Evolutionary conservation across 2,329 filamentous ascomycete genomes (phyloP).

Genomic region (Colletotrichum horii): DNA sequence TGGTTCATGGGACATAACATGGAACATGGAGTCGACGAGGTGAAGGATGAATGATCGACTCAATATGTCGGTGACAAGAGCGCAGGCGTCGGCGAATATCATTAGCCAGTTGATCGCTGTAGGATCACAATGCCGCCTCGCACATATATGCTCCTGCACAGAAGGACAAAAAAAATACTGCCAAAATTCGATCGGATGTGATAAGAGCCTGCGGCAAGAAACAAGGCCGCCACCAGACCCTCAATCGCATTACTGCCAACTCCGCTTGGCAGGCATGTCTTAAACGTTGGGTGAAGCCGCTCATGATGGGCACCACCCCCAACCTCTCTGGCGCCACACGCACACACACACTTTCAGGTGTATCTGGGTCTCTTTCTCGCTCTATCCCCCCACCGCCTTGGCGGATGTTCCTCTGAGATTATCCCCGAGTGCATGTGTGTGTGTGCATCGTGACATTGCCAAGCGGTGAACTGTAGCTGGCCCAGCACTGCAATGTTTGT

Average conservation of each 20-base stretch:
- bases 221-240: background rate
- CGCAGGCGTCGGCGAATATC: background rate
- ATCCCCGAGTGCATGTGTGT: background rate
- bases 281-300: background rate
- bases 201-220: background rate
- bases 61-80: background rate
- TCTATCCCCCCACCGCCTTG: background rate
- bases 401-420: background rate
- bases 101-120: background rate
- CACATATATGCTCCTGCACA: background rate
- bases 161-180: background rate
- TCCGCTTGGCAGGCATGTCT: conserved; percentile 13
- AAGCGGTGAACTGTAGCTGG: background rate
- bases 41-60: background rate
- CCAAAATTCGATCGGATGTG: background rate
- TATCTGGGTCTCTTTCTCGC: background rate
- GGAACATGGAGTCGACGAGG: background rate
- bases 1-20: background rate
- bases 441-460: background rate
- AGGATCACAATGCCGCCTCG: background rate
- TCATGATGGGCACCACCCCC: background rate
- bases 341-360: background rate
- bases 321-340: background rate
- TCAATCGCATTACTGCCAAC: background rate
- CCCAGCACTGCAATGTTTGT: background rate